Evolutionary conservation across 352 stramenopile genomes (phyloP), one percentile per base, ranked within the genome.

Genomic region (Elongisporangium anandrum): DNA sequence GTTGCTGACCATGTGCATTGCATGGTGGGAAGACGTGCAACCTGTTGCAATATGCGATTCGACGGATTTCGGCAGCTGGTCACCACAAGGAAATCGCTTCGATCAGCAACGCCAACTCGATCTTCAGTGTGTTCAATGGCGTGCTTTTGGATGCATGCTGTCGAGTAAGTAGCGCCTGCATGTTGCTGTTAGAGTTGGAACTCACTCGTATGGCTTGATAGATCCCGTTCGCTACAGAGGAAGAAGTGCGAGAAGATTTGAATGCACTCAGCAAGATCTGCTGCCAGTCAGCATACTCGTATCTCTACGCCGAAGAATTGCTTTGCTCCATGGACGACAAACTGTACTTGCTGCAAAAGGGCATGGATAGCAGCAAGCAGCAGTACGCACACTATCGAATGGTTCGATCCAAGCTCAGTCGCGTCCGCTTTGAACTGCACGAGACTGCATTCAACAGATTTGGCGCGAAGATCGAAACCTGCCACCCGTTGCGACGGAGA

Each of bases 81-180:
- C 79, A 95, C 51, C 86, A 95, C 75, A 94, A 95, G 57, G 86
- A 95, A 53, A 93, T 95, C 54, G 86, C 86, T 3, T 94, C 86
- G 0, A 92, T 92, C 34, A 81, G 84, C 15, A 93, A 81, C 52
- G 86, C 86, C 5, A 92, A 90, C 57, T 81, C 84, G 7, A 91
- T 95, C 53, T 95, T 95, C 59, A 76, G 84, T 23, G 86, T 95
- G 21, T 95, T 94, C 59, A 92, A 79, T 50, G 86, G 84, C 13
- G 81, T 95, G 22, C 56, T 95, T 2, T 63, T 89, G 22, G 86
- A 95, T 57, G 68, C 79, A 0, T 90, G 94, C 23, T 85, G 81
- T 49, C 75, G 86, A 56, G 84, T 94, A 72, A 62, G 66, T 63
- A 7, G 24, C 24, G 3, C 3, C 24, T n/a, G 24, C 24, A 34